Base-by-base conservation (phyloP, 1,284 basidiomycete genomes). In the Stereum hirsutum region DNA sequence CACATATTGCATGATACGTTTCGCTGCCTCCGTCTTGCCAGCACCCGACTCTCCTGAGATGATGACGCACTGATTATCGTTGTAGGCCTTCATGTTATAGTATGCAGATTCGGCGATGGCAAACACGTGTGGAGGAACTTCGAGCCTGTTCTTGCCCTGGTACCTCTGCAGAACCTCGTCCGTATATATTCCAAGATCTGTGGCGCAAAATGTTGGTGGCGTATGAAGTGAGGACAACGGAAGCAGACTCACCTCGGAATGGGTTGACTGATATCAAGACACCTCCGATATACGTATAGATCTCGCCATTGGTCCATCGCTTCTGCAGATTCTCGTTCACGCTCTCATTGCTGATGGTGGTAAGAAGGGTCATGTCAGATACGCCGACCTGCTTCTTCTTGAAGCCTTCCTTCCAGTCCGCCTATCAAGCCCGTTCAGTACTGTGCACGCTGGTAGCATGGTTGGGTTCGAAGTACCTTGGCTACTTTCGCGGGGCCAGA, bases 1-100 rank as follows among this genome's bases (percentile, higher is more conserved):
- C 52, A 99, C 97, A 61, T 99, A 99, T 65, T 99, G 94, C 96
- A 99, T 99, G 65, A 99, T 99, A 45, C 93, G 81, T 62, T 97
- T 97, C 20, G 94, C 94, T 7, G 93, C 93, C 63, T 97, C 94
- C 6, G 93, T 97, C 74, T 97, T 96, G 41, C 93, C 94, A 8
- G 93, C 93, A 45, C 94, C 94, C 10, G 92, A 96, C 70, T 99
- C 96, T 48, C 96, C 96, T 40, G 95, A 95, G 58, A 99, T 99
- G 66, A 99, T 99, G 45, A 99, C 95, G 63, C 96, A 99, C 69
- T 99, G 96, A 61, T 99, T 99, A 67, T 99, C 95, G 62, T 95
- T 87, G 68, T 99, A 98, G 24, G 93, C 91, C 51, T 91, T 94
- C 96, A 99, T 99, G 63, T 96, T 93, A 71, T 99, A 99, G 71